phyloP scores from a whole-genome alignment of 352 stramenopile species.

The Elongisporangium senticosum region DNA sequence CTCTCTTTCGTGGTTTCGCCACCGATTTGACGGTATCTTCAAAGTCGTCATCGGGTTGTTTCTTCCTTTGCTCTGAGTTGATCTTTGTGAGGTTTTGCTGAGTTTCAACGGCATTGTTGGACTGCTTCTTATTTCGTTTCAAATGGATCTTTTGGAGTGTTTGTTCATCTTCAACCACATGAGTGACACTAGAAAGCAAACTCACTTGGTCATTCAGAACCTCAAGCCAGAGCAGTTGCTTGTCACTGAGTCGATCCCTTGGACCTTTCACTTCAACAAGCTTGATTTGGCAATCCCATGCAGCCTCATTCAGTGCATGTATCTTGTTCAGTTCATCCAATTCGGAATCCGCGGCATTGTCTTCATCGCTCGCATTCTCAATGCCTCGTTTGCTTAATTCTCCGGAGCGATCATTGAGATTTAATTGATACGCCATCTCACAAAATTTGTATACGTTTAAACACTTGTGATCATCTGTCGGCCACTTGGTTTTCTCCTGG shows the following conservation, averaged over 20 bases:
- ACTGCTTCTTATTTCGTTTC: conserved; percentile 25
- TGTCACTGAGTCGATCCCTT: conserved; percentile 76
- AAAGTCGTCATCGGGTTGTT: conserved; percentile 2
- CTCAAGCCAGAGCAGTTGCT: conserved; percentile 76
- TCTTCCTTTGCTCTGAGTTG: conserved; percentile 2
- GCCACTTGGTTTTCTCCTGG: not conserved
- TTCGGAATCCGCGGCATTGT: not conserved
- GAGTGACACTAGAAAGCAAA: conserved; percentile 57
- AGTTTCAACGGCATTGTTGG: not conserved
- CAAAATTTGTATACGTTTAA: conserved; percentile 47
- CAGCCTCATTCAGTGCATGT: not conserved
- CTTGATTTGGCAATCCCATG: conserved; percentile 32
- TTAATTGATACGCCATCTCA: conserved; percentile 45
- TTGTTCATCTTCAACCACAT: conserved; percentile 68
- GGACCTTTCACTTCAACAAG: conserved; percentile 86
- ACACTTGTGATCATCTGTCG: not conserved
- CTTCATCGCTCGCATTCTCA: not conserved
- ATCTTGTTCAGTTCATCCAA: not conserved
- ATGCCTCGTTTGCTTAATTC: not conserved
- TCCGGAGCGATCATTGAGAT: conserved; percentile 17
- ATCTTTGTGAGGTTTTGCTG: not conserved
- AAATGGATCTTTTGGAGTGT: conserved; percentile 18
- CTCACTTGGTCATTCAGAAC: conserved; percentile 50
- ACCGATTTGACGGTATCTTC: not conserved
- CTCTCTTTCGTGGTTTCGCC: not conserved